A percentile compares a stretch with the other conserved stretches of the same genome.
phyloP scores from a whole-genome alignment of 208 protist species.

The Leishmania braziliensis region DNA sequence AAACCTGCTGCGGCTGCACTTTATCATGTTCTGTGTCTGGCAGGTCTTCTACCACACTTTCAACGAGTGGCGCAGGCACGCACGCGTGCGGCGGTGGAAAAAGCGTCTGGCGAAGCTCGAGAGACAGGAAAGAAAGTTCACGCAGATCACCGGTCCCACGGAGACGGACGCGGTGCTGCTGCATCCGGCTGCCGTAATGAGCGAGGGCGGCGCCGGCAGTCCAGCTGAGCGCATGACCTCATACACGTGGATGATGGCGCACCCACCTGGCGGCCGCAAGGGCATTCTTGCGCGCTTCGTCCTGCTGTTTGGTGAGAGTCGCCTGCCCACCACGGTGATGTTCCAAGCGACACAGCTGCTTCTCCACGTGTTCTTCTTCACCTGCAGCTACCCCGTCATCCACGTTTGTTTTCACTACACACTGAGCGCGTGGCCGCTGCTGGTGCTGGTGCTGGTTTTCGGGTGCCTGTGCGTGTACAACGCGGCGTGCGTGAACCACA shows the following conservation, averaged over 20 bases:
- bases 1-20: conserved; percentile 54
- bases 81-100: conserved; percentile 25
- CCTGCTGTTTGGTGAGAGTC: conserved; percentile 45
- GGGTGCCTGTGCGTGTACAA: conserved; percentile 55
- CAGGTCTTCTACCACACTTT: conserved; percentile 67
- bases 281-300: conserved; percentile 59
- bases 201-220: conserved; percentile 38
- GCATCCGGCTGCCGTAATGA: conserved; percentile 26
- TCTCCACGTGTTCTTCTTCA: conserved; percentile 53
- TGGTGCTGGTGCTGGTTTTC: conserved; percentile 40
- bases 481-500: conserved; percentile 52
- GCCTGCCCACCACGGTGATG: conserved; percentile 50
- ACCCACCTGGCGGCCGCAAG: conserved; percentile 56
- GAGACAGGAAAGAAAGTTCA: conserved; percentile 37
- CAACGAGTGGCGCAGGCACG: conserved; percentile 42
- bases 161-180: conserved; percentile 41
- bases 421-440: conserved; percentile 51
- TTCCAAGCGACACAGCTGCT: conserved; percentile 62
- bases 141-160: conserved; percentile 41
- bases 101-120: conserved; percentile 32
- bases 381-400: conserved; percentile 43
- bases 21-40: conserved; percentile 71
- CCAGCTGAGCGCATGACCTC: conserved; percentile 56
- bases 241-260: conserved; percentile 76
- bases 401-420: conserved; percentile 50